Evolutionary conservation across 192 early-diverging fungal species (phyloP).

Genomic region (Podila clonocystis): DNA sequence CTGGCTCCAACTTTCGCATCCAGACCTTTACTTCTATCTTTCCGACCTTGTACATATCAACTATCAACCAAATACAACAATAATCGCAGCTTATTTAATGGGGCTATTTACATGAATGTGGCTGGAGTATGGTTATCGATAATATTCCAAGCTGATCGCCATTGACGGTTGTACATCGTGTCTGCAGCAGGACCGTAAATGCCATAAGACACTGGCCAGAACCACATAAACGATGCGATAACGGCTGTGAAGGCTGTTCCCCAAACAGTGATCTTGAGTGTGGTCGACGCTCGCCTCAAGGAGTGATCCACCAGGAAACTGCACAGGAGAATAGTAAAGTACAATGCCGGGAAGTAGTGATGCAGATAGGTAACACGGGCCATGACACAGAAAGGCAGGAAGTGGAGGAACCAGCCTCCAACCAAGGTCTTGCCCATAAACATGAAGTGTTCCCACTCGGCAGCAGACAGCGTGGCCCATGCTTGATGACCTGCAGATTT

Average conservation of each 20-base stretch:
- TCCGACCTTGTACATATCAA: not conserved
- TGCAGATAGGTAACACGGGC: constrained; percentile 94
- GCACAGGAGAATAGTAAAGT: constrained; percentile 88
- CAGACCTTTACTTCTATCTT: not conserved
- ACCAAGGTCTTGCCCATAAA: constrained; percentile 75
- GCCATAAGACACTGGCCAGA: constrained; percentile 65
- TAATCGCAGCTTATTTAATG: no score
- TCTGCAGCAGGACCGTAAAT: constrained; percentile 62
- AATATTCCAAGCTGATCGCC: constrained; percentile 25
- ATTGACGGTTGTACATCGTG: constrained; percentile 48
- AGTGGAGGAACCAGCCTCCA: constrained; percentile 91
- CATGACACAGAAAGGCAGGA: constrained; percentile 93
- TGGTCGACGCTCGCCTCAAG: constrained; percentile 16
- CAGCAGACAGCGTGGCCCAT: constrained; percentile 41
- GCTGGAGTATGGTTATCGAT: not conserved
- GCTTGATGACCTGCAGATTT: not conserved
- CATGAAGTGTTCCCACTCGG: constrained; percentile 72
- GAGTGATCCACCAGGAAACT: constrained; percentile 81
- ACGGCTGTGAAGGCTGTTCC: constrained; percentile 32
- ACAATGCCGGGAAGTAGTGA: constrained; percentile 95
- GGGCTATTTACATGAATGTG: constrained; percentile 5
- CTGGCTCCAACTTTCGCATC: not conserved
- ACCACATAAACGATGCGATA: constrained; percentile 46
- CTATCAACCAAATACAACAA: not conserved
- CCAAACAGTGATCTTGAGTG: constrained; percentile 18